phyloP scores from a whole-genome alignment of 2,329 filamentous ascomycete genomes.

The Claviceps sp. region DNA sequence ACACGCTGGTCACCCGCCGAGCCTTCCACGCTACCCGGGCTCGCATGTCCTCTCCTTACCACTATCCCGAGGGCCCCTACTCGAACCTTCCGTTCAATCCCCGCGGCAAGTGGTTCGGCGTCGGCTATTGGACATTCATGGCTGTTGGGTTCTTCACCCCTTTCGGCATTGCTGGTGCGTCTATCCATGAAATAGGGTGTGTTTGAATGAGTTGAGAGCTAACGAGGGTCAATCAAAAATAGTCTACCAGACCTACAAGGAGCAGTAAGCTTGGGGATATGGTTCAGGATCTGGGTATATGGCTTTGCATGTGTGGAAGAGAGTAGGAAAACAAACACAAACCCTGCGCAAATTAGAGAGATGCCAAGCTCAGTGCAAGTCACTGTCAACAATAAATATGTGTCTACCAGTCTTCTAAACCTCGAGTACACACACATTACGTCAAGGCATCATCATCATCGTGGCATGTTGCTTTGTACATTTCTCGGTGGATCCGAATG shows the following conservation, averaged over 20 bases:
- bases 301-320: conserved; percentile 10
- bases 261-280: conserved; percentile 17
- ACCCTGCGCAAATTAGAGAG: conserved; percentile 19
- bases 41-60: conserved; percentile 81
- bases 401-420: conserved; percentile 3
- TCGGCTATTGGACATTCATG: conserved; percentile 69
- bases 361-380: conserved; percentile 16
- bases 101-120: conserved; percentile 68
- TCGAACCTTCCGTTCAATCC: conserved; percentile 97
- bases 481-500: not conserved
- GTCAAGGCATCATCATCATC: not conserved
- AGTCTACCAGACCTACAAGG: conserved; percentile 37
- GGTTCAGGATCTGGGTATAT: conserved; percentile 5
- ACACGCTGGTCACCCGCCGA: conserved; percentile 66
- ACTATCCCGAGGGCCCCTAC: conserved; percentile 94
- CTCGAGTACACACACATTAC: not conserved
- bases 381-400: conserved; percentile 12
- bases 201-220: not conserved
- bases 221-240: conserved; percentile 2
- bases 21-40: conserved; percentile 86
- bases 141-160: conserved; percentile 43
- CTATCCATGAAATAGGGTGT: conserved; percentile 8
- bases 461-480: not conserved
- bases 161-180: conserved; percentile 50
- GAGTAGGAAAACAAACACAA: conserved; percentile 11